Percentiles rank a stretch among this genome's conserved stretches.
These are phyloP conservation scores for Cardamine chenopodiifolia DNA, from an alignment of 345 rosid genomes.

Conservation along the genomic window DNA sequence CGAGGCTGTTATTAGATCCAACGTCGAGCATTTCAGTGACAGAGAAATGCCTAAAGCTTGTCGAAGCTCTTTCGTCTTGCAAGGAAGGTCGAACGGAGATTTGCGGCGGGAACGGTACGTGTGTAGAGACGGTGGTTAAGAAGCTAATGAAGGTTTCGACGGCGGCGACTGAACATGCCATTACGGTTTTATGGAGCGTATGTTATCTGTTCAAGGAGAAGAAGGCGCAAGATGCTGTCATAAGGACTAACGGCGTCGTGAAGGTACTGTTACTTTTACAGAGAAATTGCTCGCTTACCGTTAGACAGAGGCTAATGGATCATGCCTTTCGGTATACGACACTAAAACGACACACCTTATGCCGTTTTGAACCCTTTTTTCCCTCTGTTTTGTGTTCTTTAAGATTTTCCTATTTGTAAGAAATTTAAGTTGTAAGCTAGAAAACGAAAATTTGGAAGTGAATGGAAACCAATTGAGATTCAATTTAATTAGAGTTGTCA, in stretches of 20 bases:
- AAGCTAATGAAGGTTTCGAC: slow-evolving; percentile 71
- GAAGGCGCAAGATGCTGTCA: slow-evolving; percentile 61
- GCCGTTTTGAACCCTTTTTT: slow-evolving; percentile 57
- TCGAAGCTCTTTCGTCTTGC: slow-evolving; percentile 42
- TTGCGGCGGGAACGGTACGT: slow-evolving; percentile 44
- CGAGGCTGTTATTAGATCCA: slow-evolving; percentile 30
- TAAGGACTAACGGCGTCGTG: slow-evolving; percentile 60
- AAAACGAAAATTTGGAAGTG: background rate
- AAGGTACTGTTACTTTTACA: slow-evolving; percentile 81
- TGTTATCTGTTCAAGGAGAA: slow-evolving; percentile 71
- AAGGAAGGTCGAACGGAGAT: slow-evolving; percentile 66
- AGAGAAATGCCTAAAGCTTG: slow-evolving; percentile 71
- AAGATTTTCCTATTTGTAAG: background rate
- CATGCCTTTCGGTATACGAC: slow-evolving; percentile 70
- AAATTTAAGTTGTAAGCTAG: background rate
- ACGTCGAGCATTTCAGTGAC: slow-evolving; percentile 45
- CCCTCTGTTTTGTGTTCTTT: background rate
- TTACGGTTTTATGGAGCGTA: slow-evolving; percentile 72
- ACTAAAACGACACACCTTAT: slow-evolving; percentile 89
- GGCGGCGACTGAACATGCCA: slow-evolving; percentile 78
- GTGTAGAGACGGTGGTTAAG: slow-evolving; percentile 62
- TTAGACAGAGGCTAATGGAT: slow-evolving; percentile 68
- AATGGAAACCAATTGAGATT: background rate
- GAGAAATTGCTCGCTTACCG: slow-evolving; percentile 77
- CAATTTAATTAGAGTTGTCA: background rate